Conservation (phyloP, 1,284 basidiomycete genomes). For the Tremellales sp. region DNA sequence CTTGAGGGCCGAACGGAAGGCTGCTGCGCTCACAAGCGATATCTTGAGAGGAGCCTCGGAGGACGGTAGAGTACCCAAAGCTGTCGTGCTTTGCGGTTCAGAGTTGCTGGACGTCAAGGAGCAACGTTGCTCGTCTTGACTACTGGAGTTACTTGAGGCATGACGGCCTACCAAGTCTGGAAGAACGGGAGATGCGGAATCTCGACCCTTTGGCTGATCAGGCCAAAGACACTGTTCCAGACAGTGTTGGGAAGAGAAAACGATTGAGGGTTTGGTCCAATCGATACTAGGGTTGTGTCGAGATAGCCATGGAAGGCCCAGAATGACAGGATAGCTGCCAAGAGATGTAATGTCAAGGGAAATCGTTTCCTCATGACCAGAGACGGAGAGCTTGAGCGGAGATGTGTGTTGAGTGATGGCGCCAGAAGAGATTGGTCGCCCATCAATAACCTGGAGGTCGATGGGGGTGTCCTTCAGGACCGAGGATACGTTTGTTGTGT, state of each 20-base stretch:
- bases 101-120: background rate
- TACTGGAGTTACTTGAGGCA: background rate
- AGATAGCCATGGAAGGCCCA: slow-evolving; percentile 8
- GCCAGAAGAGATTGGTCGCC: slow-evolving; percentile 4
- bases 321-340: slow-evolving; percentile 3
- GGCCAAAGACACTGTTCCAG: too few species aligned
- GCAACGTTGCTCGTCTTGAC: background rate
- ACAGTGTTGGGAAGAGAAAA: background rate
- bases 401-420: slow-evolving; percentile 2
- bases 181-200: background rate
- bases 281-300: slow-evolving; percentile 4
- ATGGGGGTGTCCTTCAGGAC: slow-evolving; percentile 2
- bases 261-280: background rate
- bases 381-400: background rate
- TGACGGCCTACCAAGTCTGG: background rate
- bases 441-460: slow-evolving; percentile 8
- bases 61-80: background rate
- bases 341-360: background rate
- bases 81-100: background rate
- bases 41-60: background rate
- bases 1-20: slow-evolving; percentile 1
- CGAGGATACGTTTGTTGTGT: background rate
- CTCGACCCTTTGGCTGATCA: too few species aligned
- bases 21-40: slow-evolving; percentile 4
- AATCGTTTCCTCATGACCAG: background rate